Percentiles rank a stretch among this genome's conserved stretches.
These are phyloP conservation scores for Phytophthora niederhauseri DNA, from an alignment of 352 stramenopile genomes.

Conservation along the genomic window DNA sequence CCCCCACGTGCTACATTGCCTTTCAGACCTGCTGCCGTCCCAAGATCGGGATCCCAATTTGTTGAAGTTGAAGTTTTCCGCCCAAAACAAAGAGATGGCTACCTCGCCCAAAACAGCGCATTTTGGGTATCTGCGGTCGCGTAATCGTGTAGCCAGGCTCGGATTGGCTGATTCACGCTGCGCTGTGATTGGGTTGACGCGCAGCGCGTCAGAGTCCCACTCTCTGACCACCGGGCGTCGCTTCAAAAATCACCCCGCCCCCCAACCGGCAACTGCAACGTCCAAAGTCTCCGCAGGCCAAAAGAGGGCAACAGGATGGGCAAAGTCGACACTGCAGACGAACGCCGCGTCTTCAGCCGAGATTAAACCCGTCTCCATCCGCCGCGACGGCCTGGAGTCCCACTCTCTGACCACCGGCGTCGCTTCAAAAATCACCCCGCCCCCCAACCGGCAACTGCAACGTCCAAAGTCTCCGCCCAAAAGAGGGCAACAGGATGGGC, in stretches of 20 bases:
- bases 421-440: constrained; percentile 1
- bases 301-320: background rate
- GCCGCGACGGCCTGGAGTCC: background rate
- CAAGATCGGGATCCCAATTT: too few species aligned
- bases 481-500: background rate
- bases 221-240: constrained; percentile 1
- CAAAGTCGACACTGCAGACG: background rate
- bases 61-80: background rate
- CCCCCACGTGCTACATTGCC: too few species aligned
- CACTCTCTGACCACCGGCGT: constrained; percentile 3
- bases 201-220: background rate
- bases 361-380: constrained; percentile 5
- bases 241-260: constrained; percentile 3
- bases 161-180: background rate
- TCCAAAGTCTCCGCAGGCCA: background rate
- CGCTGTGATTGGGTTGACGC: background rate
- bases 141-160: background rate
- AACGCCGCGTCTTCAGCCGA: background rate
- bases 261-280: constrained; percentile 6
- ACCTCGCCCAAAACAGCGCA: background rate
- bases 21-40: too few species aligned
- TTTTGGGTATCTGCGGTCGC: background rate
- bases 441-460: constrained; percentile 6
- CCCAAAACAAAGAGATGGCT: background rate
- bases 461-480: background rate